Evolutionary conservation across 345 rosid genomes (phyloP).

Genomic region (Salix exigua): DNA sequence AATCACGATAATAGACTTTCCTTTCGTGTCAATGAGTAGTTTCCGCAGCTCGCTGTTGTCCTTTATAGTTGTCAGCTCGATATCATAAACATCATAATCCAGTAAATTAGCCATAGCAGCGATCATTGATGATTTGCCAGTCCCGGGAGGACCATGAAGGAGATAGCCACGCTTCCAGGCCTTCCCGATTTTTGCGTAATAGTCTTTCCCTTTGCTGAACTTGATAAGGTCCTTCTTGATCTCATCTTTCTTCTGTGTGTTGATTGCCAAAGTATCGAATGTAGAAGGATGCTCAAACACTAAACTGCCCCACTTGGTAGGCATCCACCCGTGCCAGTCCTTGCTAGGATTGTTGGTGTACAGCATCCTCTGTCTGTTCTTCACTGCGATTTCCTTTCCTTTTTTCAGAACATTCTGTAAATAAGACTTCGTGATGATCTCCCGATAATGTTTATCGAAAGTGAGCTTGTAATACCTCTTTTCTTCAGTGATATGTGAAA

Average conservation of each 20-base stretch:
- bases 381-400: slow-evolving; percentile 7
- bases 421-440: background rate
- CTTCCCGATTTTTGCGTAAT: slow-evolving; percentile 53
- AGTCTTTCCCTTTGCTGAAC: slow-evolving; percentile 56
- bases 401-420: background rate
- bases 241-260: slow-evolving; percentile 30
- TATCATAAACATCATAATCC: slow-evolving; percentile 23
- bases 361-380: slow-evolving; percentile 16
- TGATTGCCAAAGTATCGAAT: slow-evolving; percentile 44
- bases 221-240: slow-evolving; percentile 49
- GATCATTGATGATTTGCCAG: slow-evolving; percentile 70
- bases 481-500: background rate
- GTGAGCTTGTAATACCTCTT: slow-evolving; percentile 1
- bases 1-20: slow-evolving; percentile 8
- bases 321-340: background rate
- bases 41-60: slow-evolving; percentile 11
- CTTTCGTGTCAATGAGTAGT: background rate
- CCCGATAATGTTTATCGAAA: background rate
- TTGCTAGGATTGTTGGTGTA: slow-evolving; percentile 13
- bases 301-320: slow-evolving; percentile 8
- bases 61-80: slow-evolving; percentile 1
- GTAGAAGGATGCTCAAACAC: slow-evolving; percentile 3
- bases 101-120: slow-evolving; percentile 69
- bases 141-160: slow-evolving; percentile 67
- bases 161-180: slow-evolving; percentile 74